Conservation (phyloP, 352 stramenopile genomes). For the Pythium diclinum region DNA sequence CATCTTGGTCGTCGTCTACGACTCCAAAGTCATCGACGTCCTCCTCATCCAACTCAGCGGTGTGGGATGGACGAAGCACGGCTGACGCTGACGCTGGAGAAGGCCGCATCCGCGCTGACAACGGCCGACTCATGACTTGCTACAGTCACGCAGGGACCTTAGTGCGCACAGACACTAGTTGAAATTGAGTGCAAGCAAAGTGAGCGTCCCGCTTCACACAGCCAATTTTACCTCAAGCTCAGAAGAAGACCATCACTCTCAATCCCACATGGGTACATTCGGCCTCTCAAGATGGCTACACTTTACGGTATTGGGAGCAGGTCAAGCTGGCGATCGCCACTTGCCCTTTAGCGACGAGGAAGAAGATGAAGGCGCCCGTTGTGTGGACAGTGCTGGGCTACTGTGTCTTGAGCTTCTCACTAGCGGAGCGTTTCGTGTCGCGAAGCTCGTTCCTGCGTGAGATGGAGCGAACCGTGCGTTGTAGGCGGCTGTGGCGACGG, state of each 20-base stretch:
- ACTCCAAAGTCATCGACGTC: slow-evolving; percentile 10
- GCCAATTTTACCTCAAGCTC: slow-evolving; percentile 13
- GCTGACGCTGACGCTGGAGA: not conserved
- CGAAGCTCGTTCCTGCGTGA: not conserved
- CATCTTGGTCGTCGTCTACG: not conserved
- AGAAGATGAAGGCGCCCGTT: slow-evolving; percentile 5
- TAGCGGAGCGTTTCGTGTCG: not conserved
- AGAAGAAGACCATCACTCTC: slow-evolving; percentile 7
- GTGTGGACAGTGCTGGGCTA: not conserved
- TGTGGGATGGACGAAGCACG: not conserved
- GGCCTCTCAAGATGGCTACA: not conserved
- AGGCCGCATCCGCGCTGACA: slow-evolving; percentile 18
- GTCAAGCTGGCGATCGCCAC: slow-evolving; percentile 6
- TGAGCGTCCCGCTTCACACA: not conserved
- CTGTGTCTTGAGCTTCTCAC: not conserved
- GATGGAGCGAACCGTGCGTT: slow-evolving; percentile 3
- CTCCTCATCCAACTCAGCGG: not conserved
- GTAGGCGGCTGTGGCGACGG: slow-evolving; percentile 14
- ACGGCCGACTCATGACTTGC: slow-evolving; percentile 3
- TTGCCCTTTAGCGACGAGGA: slow-evolving; percentile 3
- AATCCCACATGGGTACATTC: slow-evolving; percentile 14
- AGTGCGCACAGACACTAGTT: too few species aligned
- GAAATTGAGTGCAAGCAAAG: too few species aligned
- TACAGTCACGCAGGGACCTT: not conserved
- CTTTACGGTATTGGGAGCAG: not conserved